A percentile compares a stretch with the other conserved stretches of the same genome.
Conservation (phyloP, 2,329 filamentous ascomycete genomes). For the Nannizzia gypsea region DNA sequence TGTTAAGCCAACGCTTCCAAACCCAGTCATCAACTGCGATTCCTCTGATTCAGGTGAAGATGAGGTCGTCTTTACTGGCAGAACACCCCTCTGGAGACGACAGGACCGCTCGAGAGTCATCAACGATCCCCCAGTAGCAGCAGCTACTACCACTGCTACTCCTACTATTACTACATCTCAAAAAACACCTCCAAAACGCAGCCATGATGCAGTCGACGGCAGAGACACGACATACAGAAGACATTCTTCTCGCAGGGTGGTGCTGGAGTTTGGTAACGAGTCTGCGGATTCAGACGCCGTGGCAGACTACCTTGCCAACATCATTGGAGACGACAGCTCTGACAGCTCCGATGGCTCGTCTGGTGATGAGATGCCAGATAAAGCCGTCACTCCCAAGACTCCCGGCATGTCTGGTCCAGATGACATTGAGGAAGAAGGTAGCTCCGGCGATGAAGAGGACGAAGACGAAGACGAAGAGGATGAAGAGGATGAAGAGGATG, state of each 20-base stretch:
- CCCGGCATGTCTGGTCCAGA: not conserved
- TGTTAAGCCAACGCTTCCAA: slow-evolving; percentile 18
- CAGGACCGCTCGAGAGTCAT: not conserved
- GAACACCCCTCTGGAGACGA: slow-evolving; percentile 13
- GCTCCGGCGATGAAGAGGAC: slow-evolving; percentile 6
- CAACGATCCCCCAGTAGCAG: not conserved
- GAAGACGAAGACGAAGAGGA: slow-evolving; percentile 26
- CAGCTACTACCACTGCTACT: no score
- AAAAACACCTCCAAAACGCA: not conserved
- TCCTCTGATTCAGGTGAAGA: slow-evolving; percentile 58
- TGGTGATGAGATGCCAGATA: slow-evolving; percentile 11
- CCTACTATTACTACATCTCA: no score
- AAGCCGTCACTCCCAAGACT: not conserved
- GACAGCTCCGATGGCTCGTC: not conserved
- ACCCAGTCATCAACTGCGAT: slow-evolving; percentile 20
- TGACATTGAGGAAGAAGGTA: not conserved
- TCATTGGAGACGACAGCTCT: slow-evolving; percentile 11
- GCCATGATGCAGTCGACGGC: not conserved
- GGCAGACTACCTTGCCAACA: slow-evolving; percentile 33
- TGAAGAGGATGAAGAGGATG: slow-evolving; percentile 25
- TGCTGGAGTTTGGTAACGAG: not conserved
- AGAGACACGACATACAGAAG: not conserved
- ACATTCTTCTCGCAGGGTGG: not conserved
- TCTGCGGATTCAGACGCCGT: slow-evolving; percentile 13
- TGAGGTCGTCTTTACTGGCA: slow-evolving; percentile 30